Evolutionary conservation across 164 flowering plant genomes (phyloP).

Genomic region (Vitis cinerea): DNA sequence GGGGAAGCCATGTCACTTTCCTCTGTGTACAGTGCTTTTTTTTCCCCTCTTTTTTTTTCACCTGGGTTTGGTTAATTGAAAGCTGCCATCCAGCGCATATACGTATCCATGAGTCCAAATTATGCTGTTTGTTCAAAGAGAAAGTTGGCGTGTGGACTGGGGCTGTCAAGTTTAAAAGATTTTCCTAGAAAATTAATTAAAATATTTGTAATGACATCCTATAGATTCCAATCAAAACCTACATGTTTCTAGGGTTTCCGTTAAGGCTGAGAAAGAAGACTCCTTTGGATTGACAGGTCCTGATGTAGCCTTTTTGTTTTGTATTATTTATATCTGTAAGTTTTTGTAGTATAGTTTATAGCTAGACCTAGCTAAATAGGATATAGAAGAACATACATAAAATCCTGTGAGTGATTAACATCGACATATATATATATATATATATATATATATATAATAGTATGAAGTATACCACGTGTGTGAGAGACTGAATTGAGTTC

Average conservation of each 20-base stretch:
- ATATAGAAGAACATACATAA: neutral
- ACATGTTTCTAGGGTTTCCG: neutral
- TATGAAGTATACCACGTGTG: neutral
- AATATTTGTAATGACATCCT: neutral
- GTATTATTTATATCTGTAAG: neutral
- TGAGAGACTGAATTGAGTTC: neutral
- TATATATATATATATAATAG: too few species aligned
- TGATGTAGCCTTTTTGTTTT: constrained; percentile 2
- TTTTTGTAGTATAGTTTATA: neutral
- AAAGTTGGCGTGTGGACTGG: neutral
- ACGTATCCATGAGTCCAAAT: neutral
- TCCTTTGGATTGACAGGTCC: neutral
- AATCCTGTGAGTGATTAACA: neutral
- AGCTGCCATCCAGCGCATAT: constrained; percentile 1
- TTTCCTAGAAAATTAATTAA: neutral
- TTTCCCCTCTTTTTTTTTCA: too few species aligned
- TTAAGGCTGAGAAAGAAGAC: neutral
- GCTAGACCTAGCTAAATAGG: neutral
- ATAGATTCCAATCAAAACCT: constrained; percentile 1
- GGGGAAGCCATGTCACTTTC: neutral
- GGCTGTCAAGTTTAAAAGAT: neutral
- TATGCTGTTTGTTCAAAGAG: neutral
- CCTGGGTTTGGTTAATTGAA: neutral
- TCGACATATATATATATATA: too few species aligned
- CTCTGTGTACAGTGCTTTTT: neutral